Conservation (phyloP, 306 rosid genomes). For the Trifolium dubium region DNA sequence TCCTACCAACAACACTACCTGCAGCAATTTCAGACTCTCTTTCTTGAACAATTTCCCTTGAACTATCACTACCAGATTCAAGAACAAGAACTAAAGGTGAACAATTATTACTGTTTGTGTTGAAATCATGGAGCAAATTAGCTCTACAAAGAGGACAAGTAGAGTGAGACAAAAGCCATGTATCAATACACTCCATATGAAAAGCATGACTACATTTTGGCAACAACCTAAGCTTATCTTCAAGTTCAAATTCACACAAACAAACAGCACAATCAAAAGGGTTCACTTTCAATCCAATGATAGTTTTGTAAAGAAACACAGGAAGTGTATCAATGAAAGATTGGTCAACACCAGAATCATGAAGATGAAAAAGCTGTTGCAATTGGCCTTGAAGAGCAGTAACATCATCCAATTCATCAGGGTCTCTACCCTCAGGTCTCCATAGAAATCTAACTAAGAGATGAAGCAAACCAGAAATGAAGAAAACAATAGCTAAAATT, state of each 20-base stretch:
- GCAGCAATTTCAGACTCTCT: slow-evolving; percentile 40
- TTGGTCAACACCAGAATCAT: slow-evolving; percentile 96
- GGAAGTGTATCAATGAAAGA: slow-evolving; percentile 90
- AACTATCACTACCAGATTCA: slow-evolving; percentile 86
- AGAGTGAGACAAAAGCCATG: slow-evolving; percentile 95
- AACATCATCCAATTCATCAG: slow-evolving; percentile 68
- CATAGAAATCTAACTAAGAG: slow-evolving; percentile 81
- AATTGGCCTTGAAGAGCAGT: slow-evolving; percentile 91
- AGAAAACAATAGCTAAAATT: slow-evolving; percentile 83
- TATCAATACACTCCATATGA: slow-evolving; percentile 91
- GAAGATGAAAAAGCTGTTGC: slow-evolving; percentile 93
- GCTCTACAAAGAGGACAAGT: slow-evolving; percentile 96
- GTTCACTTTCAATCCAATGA: slow-evolving; percentile 70
- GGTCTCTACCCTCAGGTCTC: slow-evolving; percentile 65
- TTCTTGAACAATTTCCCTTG: slow-evolving; percentile 68
- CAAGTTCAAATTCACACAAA: slow-evolving; percentile 87
- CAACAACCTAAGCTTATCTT: slow-evolving; percentile 81
- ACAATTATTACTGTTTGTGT: slow-evolving; percentile 38
- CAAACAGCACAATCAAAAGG: slow-evolving; percentile 98
- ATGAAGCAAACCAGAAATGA: slow-evolving; percentile 89
- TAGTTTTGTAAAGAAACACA: slow-evolving; percentile 78
- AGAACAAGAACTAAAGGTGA: slow-evolving; percentile 84
- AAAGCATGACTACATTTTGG: slow-evolving; percentile 97
- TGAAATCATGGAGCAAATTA: slow-evolving; percentile 68
- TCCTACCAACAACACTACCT: slow-evolving; percentile 49